Percentiles rank a stretch among this genome's conserved stretches.
phyloP scores from a whole-genome alignment of 2,329 filamentous ascomycete genomes.

The Cercospora berteroae region DNA sequence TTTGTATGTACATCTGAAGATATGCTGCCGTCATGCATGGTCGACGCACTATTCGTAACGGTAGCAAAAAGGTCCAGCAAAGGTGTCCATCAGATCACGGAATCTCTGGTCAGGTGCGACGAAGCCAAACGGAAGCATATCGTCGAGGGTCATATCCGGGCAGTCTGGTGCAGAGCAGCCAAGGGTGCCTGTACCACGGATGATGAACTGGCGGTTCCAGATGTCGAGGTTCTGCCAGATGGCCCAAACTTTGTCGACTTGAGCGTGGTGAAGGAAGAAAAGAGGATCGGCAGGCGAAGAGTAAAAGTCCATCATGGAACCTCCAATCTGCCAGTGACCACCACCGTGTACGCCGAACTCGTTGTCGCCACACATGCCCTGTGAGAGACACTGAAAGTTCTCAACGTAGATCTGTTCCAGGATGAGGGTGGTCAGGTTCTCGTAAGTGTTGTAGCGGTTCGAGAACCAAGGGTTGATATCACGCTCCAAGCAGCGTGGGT shows the following conservation, averaged over 20 bases:
- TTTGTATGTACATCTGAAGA: background rate
- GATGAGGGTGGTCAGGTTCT: constrained; percentile 23
- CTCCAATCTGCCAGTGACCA: constrained; percentile 50
- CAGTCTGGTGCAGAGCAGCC: constrained; percentile 44
- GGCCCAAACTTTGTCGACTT: constrained; percentile 46
- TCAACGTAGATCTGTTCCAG: constrained; percentile 26
- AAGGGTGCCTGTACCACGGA: constrained; percentile 48
- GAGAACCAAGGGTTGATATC: constrained; percentile 29
- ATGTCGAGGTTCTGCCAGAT: constrained; percentile 52
- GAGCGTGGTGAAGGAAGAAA: constrained; percentile 52
- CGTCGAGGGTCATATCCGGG: constrained; percentile 47
- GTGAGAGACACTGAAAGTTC: constrained; percentile 33
- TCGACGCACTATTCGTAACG: constrained; percentile 29
- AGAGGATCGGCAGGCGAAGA: constrained; percentile 49
- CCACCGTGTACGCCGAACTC: constrained; percentile 43
- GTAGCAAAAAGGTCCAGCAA: constrained; percentile 36
- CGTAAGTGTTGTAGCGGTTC: constrained; percentile 25
- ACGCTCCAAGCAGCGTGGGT: constrained; percentile 26
- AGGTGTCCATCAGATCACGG: constrained; percentile 35
- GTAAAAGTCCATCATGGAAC: constrained; percentile 47
- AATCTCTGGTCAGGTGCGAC: constrained; percentile 30
- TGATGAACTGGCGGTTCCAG: constrained; percentile 39
- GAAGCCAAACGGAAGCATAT: constrained; percentile 39
- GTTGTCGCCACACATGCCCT: constrained; percentile 35
- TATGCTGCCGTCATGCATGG: background rate